phyloP scores from a whole-genome alignment of 1,284 basidiomycete genomes.

The Leccinum fallax region DNA sequence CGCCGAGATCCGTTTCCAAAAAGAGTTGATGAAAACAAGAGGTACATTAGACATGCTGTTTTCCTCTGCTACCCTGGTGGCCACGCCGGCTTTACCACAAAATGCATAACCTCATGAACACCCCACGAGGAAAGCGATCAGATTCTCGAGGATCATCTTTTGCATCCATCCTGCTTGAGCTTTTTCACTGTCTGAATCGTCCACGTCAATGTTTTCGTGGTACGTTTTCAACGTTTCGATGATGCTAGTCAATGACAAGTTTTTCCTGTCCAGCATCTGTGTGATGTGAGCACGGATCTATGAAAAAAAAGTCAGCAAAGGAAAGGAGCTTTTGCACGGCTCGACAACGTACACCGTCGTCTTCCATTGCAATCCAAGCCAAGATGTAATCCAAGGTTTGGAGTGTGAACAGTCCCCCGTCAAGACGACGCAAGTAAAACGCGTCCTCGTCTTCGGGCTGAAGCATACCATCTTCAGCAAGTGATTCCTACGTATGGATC shows the following conservation, averaged over 20 bases:
- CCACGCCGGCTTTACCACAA: slow-evolving; percentile 24
- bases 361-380: slow-evolving; percentile 97
- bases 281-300: slow-evolving; percentile 75
- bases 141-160: slow-evolving; percentile 66
- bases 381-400: slow-evolving; percentile 93
- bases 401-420: slow-evolving; percentile 85
- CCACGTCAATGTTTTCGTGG: slow-evolving; percentile 72
- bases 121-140: slow-evolving; percentile 66
- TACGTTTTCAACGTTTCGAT: slow-evolving; percentile 66
- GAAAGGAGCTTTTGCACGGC: not conserved
- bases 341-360: slow-evolving; percentile 79
- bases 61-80: slow-evolving; percentile 55
- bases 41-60: slow-evolving; percentile 95
- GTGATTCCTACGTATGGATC: slow-evolving; percentile 48
- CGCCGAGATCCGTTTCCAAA: slow-evolving; percentile 90
- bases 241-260: slow-evolving; percentile 65
- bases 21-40: slow-evolving; percentile 80
- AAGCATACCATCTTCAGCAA: slow-evolving; percentile 60
- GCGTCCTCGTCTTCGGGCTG: slow-evolving; percentile 68
- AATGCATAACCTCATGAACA: slow-evolving; percentile 30
- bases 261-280: slow-evolving; percentile 76
- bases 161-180: slow-evolving; percentile 51
- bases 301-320: slow-evolving; percentile 14
- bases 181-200: slow-evolving; percentile 34
- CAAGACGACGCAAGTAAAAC: slow-evolving; percentile 83